These are phyloP conservation scores for Volvox africanus DNA, from an alignment of 139 green algal genomes.

Conservation along the genomic window DNA sequence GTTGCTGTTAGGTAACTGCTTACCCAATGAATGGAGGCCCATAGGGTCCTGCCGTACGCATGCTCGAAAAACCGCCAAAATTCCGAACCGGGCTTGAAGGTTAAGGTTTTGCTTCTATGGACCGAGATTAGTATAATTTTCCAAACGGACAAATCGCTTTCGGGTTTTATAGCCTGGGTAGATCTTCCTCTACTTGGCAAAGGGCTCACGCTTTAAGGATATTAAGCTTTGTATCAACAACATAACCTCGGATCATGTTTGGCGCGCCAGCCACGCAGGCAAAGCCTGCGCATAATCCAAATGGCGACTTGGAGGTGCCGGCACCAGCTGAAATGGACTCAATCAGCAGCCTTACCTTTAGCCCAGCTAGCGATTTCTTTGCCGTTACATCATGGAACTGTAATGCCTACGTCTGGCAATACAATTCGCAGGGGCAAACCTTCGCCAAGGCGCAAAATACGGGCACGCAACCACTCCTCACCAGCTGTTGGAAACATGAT, in stretches of 20 bases:
- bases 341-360: constrained; percentile 90
- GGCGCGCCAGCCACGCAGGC: constrained; percentile 38
- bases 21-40: too few relatives aligned
- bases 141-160: too few relatives aligned
- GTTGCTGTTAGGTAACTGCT: too few relatives aligned
- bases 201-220: background rate
- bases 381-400: constrained; percentile 93
- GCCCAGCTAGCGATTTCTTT: constrained; percentile 86
- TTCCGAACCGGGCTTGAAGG: too few relatives aligned
- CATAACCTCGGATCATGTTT: constrained; percentile 54
- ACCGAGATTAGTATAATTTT: too few relatives aligned
- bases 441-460: constrained; percentile 87
- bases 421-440: constrained; percentile 71
- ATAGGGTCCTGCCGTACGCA: too few relatives aligned
- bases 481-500: constrained; percentile 88
- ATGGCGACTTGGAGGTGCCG: constrained; percentile 82
- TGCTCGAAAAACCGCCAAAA: too few relatives aligned
- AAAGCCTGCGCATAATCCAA: constrained; percentile 76
- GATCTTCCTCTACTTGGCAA: too few relatives aligned
- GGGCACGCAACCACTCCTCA: constrained; percentile 89
- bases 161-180: too few relatives aligned
- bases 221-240: background rate
- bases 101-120: too few relatives aligned
- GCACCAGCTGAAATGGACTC: constrained; percentile 77
- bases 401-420: constrained; percentile 76